These are phyloP conservation scores for Penicillium glabrum DNA, from an alignment of 2,329 filamentous ascomycete genomes.

Conservation along the genomic window DNA sequence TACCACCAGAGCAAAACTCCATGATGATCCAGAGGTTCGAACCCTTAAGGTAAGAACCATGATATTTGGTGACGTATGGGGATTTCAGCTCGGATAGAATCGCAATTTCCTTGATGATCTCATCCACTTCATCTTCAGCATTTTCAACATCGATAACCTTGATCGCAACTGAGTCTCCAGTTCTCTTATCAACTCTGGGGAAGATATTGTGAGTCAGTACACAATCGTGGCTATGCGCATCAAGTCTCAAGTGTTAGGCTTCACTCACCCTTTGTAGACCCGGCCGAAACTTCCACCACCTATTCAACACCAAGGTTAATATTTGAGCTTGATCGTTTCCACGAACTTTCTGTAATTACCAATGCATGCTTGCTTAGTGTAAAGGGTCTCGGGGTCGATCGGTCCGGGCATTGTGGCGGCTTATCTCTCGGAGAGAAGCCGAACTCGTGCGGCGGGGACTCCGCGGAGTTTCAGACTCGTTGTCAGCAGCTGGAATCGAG, in stretches of 20 bases:
- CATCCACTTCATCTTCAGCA: slow-evolving; percentile 97
- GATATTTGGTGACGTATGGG: slow-evolving; percentile 95
- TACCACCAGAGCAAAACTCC: slow-evolving; percentile 97
- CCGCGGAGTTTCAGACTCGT: neutral
- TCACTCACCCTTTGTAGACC: slow-evolving; percentile 87
- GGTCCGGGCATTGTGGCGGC: slow-evolving; percentile 47
- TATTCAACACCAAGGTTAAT: slow-evolving; percentile 33
- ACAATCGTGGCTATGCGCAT: neutral
- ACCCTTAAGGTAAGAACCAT: slow-evolving; percentile 93
- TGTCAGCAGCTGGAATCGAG: neutral
- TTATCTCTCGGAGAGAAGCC: slow-evolving; percentile 2
- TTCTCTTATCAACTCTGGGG: slow-evolving; percentile 81
- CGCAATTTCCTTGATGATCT: slow-evolving; percentile 98
- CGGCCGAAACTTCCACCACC: slow-evolving; percentile 97
- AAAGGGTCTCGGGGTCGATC: slow-evolving; percentile 84
- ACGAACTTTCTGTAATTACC: slow-evolving; percentile 53
- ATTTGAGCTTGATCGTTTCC: neutral
- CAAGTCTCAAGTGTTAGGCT: neutral
- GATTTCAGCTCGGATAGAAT: slow-evolving; percentile 96
- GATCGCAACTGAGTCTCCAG: slow-evolving; percentile 91
- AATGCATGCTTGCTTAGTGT: slow-evolving; percentile 90
- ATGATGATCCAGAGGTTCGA: slow-evolving; percentile 99
- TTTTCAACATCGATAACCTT: slow-evolving; percentile 99
- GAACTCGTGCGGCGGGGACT: neutral
- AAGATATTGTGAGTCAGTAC: slow-evolving; percentile 4